Percentiles rank a stretch among this genome's conserved stretches.
phyloP scores from a whole-genome alignment of 805 yeast genomes.

The Pichia manshurica region DNA sequence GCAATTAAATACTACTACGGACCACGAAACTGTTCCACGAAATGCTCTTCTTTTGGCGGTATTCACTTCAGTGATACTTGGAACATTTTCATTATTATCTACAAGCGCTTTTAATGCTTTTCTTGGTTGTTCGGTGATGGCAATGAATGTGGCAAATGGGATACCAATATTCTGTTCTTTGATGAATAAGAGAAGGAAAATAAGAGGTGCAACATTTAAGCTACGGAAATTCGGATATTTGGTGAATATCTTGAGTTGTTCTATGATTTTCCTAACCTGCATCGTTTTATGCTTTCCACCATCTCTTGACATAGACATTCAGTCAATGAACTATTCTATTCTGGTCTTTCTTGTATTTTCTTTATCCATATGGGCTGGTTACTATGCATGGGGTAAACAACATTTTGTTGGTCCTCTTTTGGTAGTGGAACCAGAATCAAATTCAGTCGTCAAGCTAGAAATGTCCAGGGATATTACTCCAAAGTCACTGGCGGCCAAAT shows the following conservation, averaged over 20 bases:
- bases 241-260: constrained; percentile 50
- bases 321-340: constrained; percentile 61
- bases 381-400: constrained; percentile 54
- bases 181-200: constrained; percentile 51
- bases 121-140: constrained; percentile 74
- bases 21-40: constrained; percentile 58
- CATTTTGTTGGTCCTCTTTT: constrained; percentile 61
- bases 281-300: constrained; percentile 69
- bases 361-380: constrained; percentile 43
- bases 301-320: constrained; percentile 44
- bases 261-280: constrained; percentile 55
- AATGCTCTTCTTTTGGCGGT: constrained; percentile 64
- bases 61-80: constrained; percentile 52
- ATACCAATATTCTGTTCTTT: constrained; percentile 65
- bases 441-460: background rate
- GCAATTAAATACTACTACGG: constrained; percentile 49
- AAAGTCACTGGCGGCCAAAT: background rate
- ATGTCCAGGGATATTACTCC: background rate
- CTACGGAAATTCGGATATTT: constrained; percentile 59
- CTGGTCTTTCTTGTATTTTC: constrained; percentile 49
- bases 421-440: constrained; percentile 17
- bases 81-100: constrained; percentile 62
- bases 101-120: constrained; percentile 77
- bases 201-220: constrained; percentile 65
- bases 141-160: constrained; percentile 69